Conservation (phyloP, 2,329 filamentous ascomycete species). For the Lomentospora prolificans region DNA sequence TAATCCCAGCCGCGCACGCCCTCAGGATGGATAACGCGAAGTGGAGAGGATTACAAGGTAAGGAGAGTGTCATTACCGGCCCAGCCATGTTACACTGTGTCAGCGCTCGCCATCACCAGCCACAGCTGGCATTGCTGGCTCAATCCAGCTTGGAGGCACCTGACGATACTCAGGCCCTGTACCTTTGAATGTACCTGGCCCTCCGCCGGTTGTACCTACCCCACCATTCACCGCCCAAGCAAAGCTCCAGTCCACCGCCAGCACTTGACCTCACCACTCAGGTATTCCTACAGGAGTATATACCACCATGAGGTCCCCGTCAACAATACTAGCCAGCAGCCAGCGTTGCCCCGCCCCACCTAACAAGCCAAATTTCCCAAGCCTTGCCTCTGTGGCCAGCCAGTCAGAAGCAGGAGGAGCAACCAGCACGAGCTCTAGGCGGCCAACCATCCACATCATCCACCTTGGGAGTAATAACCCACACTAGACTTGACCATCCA, state of each 20-base stretch:
- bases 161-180: too few relatives aligned
- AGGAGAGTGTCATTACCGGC: too few relatives aligned
- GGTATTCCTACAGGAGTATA: background rate
- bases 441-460: constrained; percentile 5
- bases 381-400: background rate
- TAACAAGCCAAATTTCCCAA: background rate
- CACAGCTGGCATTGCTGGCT: too few relatives aligned
- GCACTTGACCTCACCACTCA: background rate
- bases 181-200: background rate
- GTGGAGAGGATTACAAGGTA: too few relatives aligned
- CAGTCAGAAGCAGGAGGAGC: background rate
- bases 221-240: background rate
- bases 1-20: too few relatives aligned
- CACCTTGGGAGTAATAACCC: background rate
- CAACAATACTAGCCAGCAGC: too few relatives aligned
- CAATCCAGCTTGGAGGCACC: too few relatives aligned
- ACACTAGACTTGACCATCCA: background rate
- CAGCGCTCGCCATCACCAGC: too few relatives aligned
- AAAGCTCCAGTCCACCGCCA: background rate
- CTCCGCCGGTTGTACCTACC: background rate
- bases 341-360: background rate
- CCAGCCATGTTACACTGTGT: too few relatives aligned
- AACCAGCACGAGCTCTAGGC: background rate
- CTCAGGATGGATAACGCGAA: too few relatives aligned
- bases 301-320: background rate